Evolutionary conservation across 352 stramenopile genomes (phyloP).

Genomic region (Pythium guiyangense): DNA sequence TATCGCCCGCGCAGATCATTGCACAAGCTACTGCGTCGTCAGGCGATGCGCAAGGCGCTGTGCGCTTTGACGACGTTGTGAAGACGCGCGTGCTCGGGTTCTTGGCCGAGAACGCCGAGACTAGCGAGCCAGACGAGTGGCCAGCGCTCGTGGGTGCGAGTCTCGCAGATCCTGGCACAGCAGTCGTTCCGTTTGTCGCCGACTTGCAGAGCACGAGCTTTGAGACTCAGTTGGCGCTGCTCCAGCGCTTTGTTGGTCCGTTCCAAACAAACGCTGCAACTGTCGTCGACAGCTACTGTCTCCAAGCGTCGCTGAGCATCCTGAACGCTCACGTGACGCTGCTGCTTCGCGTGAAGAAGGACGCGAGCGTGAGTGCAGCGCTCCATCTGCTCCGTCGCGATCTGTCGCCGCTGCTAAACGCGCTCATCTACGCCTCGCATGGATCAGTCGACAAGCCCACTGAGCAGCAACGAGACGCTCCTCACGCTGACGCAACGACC

Average conservation of each 20-base stretch:
- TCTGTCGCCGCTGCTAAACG: slow-evolving; percentile 27
- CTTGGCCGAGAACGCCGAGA: slow-evolving; percentile 33
- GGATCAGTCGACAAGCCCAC: not conserved
- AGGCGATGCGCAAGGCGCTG: too few species aligned
- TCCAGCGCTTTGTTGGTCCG: slow-evolving; percentile 21
- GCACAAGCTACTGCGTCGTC: not conserved
- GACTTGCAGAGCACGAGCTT: slow-evolving; percentile 34
- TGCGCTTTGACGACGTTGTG: slow-evolving; percentile 12
- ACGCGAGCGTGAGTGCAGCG: slow-evolving; percentile 10
- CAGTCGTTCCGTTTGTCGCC: slow-evolving; percentile 35
- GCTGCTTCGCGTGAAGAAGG: slow-evolving; percentile 13
- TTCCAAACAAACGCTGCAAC: slow-evolving; percentile 23
- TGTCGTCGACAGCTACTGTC: slow-evolving; percentile 21
- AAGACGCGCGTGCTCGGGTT: slow-evolving; percentile 28
- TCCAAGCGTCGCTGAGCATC: slow-evolving; percentile 40
- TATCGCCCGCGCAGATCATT: slow-evolving; percentile 4
- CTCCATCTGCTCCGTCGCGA: slow-evolving; percentile 19
- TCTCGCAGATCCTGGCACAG: not conserved
- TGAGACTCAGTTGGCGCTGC: slow-evolving; percentile 24
- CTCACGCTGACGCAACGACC: slow-evolving; percentile 8
- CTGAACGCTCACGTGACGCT: slow-evolving; percentile 36
- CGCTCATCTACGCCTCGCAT: slow-evolving; percentile 26
- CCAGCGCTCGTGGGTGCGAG: not conserved
- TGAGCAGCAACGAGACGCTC: not conserved
- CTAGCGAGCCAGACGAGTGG: slow-evolving; percentile 17